Conservation (phyloP, 176 grass and related monocot species). For the Triticum aestivum region IWGSC_CS_RefSeq_v2.1 NC_057798.1:812509051-812509550, state of each 20-base stretch:
- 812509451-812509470: too few species aligned
- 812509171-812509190: too few species aligned
- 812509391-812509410: conserved; percentile 21
- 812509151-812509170: too few species aligned
- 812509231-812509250: too few species aligned
- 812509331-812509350: conserved; percentile 64
- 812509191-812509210: too few species aligned
- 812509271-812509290: too few species aligned
- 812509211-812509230: neutral
- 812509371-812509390: conserved; percentile 83
- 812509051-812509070: too few species aligned
- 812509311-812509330: conserved; percentile 75
- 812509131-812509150: too few species aligned
- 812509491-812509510: conserved; percentile 64
- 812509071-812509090: too few species aligned
- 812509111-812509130: too few species aligned
- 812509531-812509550: conserved; percentile 73
- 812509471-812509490: neutral
- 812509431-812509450: neutral
- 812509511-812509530: conserved; percentile 70
- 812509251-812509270: too few species aligned
- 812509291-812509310: conserved; percentile 32
- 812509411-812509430: neutral
- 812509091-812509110: too few species aligned
- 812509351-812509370: conserved; percentile 85